phyloP scores from a whole-genome alignment of 768 basidiomycete genomes.

The Leccinum sublutescens region DNA sequence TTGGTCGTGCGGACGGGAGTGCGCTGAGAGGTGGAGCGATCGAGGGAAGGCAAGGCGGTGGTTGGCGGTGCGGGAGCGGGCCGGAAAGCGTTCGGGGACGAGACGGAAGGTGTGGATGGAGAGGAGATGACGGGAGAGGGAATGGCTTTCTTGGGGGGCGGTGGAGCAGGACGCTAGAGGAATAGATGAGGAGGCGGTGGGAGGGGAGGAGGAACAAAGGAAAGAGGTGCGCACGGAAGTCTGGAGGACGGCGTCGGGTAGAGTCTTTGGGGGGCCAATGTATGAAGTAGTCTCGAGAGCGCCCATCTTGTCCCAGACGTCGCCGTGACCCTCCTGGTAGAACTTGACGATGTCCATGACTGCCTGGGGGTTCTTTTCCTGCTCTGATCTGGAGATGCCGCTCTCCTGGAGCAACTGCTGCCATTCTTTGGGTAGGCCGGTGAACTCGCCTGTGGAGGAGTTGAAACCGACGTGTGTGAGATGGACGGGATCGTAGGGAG shows the following conservation, averaged over 20 bases:
- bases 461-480: constrained; percentile 99
- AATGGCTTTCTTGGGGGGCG: constrained; percentile 41
- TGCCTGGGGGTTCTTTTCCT: constrained; percentile 97
- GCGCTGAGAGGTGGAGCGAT: constrained; percentile 87
- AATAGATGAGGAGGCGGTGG: neutral
- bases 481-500: constrained; percentile 98
- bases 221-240: constrained; percentile 48
- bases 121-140: constrained; percentile 30
- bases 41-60: constrained; percentile 64
- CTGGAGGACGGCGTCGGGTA: constrained; percentile 49
- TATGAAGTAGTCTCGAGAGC: constrained; percentile 40
- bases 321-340: constrained; percentile 85
- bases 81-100: constrained; percentile 54
- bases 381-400: constrained; percentile 90
- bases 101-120: constrained; percentile 30
- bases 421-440: constrained; percentile 98
- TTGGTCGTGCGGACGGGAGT: constrained; percentile 53
- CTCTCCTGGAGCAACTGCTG: constrained; percentile 94
- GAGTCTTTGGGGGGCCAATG: constrained; percentile 27
- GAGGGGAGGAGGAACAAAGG: neutral
- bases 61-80: constrained; percentile 75
- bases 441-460: constrained; percentile 97
- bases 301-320: constrained; percentile 86
- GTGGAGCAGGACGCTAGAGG: constrained; percentile 38
- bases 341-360: constrained; percentile 99